A percentile compares a stretch with the other conserved stretches of the same genome.
Conservation (phyloP, 352 stramenopile genomes). For the Thraustotheca clavata region DNA sequence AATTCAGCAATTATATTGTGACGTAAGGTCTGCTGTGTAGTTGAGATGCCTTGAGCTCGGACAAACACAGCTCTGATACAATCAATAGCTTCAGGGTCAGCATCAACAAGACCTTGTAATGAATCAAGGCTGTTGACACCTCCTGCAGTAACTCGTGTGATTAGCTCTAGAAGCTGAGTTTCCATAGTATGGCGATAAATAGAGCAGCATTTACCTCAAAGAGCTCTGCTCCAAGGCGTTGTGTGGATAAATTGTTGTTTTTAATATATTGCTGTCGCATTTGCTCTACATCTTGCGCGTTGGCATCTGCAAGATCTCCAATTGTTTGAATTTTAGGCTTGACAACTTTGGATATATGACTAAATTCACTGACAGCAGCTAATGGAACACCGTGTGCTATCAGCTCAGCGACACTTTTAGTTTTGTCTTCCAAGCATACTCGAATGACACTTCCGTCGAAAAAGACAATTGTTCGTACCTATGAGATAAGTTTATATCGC, state of each 20-base stretch:
- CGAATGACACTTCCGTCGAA: conserved; percentile 60
- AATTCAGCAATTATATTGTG: conserved; percentile 37
- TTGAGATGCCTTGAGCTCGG: conserved; percentile 61
- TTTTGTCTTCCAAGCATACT: conserved; percentile 62
- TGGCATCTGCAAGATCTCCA: conserved; percentile 48
- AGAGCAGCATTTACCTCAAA: conserved; percentile 12
- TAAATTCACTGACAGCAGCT: conserved; percentile 56
- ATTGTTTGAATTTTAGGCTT: conserved; percentile 42
- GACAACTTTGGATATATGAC: conserved; percentile 45
- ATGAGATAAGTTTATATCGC: neutral
- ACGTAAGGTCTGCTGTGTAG: conserved; percentile 37
- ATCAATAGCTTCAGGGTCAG: conserved; percentile 45
- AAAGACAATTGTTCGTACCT: conserved; percentile 50
- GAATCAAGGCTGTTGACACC: conserved; percentile 17
- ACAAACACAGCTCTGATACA: conserved; percentile 49
- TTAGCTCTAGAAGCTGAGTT: conserved; percentile 9
- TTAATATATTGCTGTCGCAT: conserved; percentile 47
- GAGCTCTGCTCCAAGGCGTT: conserved; percentile 52
- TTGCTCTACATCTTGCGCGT: conserved; percentile 43
- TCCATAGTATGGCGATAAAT: neutral
- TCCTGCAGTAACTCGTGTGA: neutral
- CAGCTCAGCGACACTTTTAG: conserved; percentile 39
- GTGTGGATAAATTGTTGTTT: conserved; percentile 32
- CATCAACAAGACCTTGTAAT: conserved; percentile 46
- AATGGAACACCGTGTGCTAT: conserved; percentile 71